Evolutionary conservation across 2,329 filamentous ascomycete genomes (phyloP).

Genomic region (Colletotrichum cereale): DNA sequence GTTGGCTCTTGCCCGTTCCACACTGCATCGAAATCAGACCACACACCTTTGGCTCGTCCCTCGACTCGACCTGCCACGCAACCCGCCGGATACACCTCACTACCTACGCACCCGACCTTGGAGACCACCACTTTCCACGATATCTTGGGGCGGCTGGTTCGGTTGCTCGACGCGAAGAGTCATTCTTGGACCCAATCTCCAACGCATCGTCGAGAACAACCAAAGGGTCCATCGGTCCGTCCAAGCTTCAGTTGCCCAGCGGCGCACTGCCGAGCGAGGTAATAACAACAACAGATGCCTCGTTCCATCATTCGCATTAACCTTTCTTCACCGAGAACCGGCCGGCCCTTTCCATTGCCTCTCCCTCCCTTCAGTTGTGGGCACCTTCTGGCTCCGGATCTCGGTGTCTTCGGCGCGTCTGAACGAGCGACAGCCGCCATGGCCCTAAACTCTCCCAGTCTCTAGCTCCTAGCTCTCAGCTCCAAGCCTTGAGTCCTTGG

Average conservation of each 20-base stretch:
- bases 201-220: neutral
- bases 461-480: neutral
- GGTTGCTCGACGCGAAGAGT: neutral
- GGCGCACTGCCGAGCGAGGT: neutral
- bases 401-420: constrained; percentile 2
- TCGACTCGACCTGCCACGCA: too few species aligned
- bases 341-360: neutral
- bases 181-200: neutral
- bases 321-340: neutral
- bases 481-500: neutral
- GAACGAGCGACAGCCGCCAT: neutral
- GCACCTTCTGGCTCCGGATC: constrained; percentile 1
- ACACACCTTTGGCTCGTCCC: constrained; percentile 21
- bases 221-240: neutral
- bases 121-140: neutral
- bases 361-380: neutral
- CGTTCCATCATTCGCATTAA: neutral
- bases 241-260: neutral
- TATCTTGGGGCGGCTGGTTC: too few species aligned
- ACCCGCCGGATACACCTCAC: too few species aligned
- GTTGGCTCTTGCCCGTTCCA: constrained; percentile 34
- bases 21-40: constrained; percentile 35
- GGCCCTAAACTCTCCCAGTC: too few species aligned
- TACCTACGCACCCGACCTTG: neutral
- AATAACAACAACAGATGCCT: constrained; percentile 1